phyloP scores from a whole-genome alignment of 441 rosid species.

The Daphne laureola region DNA sequence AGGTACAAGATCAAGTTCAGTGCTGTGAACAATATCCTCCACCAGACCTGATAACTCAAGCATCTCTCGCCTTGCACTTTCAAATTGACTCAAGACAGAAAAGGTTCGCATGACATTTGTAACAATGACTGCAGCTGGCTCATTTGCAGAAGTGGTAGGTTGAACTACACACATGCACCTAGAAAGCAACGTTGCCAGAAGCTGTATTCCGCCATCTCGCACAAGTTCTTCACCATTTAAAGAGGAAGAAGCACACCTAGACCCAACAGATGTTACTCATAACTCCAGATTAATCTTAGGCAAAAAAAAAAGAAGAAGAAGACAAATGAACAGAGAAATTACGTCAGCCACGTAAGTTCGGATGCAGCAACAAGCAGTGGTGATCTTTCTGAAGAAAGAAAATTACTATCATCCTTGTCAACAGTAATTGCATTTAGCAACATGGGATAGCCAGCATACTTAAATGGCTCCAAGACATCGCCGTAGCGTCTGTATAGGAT shows the following conservation, averaged over 20 bases:
- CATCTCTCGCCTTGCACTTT: slow-evolving; percentile 78
- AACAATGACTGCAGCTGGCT: slow-evolving; percentile 89
- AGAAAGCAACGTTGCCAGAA: slow-evolving; percentile 81
- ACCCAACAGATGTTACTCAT: slow-evolving; percentile 13
- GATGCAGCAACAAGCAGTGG: slow-evolving; percentile 99
- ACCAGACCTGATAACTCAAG: slow-evolving; percentile 71
- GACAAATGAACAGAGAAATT: slow-evolving; percentile 17
- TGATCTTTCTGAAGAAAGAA: slow-evolving; percentile 84
- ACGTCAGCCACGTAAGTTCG: slow-evolving; percentile 97
- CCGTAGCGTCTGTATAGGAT: slow-evolving; percentile 93
- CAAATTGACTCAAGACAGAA: slow-evolving; percentile 88
- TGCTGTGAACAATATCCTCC: slow-evolving; percentile 94
- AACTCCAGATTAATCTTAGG: slow-evolving; percentile 6
- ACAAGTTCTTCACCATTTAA: slow-evolving; percentile 99
- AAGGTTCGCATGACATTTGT: slow-evolving; percentile 92
- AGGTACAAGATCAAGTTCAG: slow-evolving; percentile 93
- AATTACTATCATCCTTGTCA: slow-evolving; percentile 88
- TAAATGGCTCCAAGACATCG: slow-evolving; percentile 84
- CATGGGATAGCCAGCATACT: slow-evolving; percentile 99
- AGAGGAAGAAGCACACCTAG: slow-evolving; percentile 91
- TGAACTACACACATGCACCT: slow-evolving; percentile 98
- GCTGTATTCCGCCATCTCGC: slow-evolving; percentile 94
- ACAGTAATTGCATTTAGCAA: slow-evolving; percentile 92
- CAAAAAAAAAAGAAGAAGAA: slow-evolving; percentile 5
- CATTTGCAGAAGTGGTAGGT: slow-evolving; percentile 89